A percentile compares a stretch with the other conserved stretches of the same genome.
Conservation (phyloP, 1,284 basidiomycete genomes). For the Rhodotorula sp. region DNA sequence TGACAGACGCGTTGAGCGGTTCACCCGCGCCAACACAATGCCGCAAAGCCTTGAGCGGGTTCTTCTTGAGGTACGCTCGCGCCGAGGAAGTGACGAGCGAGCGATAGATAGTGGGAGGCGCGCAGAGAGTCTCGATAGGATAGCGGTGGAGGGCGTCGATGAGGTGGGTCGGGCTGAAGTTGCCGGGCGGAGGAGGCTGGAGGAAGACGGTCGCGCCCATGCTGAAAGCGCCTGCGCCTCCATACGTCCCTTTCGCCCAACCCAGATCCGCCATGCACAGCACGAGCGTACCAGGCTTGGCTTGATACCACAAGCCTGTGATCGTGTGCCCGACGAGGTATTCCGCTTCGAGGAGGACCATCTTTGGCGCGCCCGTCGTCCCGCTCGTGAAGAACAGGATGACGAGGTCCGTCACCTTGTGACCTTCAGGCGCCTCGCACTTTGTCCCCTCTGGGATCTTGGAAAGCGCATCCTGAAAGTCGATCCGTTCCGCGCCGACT, state of each 20-base stretch:
- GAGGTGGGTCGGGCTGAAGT: slow-evolving; percentile 21
- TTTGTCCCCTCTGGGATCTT: slow-evolving; percentile 2
- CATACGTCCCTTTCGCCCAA: slow-evolving; percentile 40
- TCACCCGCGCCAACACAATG: slow-evolving; percentile 39
- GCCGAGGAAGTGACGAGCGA: slow-evolving; percentile 19
- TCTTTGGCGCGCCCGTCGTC: slow-evolving; percentile 33
- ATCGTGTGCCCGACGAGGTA: slow-evolving; percentile 26
- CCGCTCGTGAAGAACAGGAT: slow-evolving; percentile 38
- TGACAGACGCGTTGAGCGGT: slow-evolving; percentile 36
- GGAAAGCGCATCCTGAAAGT: slow-evolving; percentile 16
- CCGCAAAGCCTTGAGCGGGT: slow-evolving; percentile 17
- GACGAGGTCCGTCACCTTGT: slow-evolving; percentile 22
- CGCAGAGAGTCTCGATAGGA: slow-evolving; percentile 34
- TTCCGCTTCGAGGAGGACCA: slow-evolving; percentile 27
- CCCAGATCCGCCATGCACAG: slow-evolving; percentile 37
- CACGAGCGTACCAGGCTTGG: slow-evolving; percentile 23
- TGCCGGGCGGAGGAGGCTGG: slow-evolving; percentile 36
- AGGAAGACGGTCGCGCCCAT: slow-evolving; percentile 38
- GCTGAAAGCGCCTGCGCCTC: slow-evolving; percentile 22
- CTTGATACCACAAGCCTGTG: slow-evolving; percentile 32
- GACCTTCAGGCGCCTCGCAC: slow-evolving; percentile 7
- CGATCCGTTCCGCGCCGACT: slow-evolving; percentile 6
- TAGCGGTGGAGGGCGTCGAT: slow-evolving; percentile 33
- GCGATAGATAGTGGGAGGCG: slow-evolving; percentile 40
- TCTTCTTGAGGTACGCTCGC: neutral